Base-by-base conservation (phyloP, 1,284 basidiomycete species). In the Cystobasidiaceae sp. region DNA sequence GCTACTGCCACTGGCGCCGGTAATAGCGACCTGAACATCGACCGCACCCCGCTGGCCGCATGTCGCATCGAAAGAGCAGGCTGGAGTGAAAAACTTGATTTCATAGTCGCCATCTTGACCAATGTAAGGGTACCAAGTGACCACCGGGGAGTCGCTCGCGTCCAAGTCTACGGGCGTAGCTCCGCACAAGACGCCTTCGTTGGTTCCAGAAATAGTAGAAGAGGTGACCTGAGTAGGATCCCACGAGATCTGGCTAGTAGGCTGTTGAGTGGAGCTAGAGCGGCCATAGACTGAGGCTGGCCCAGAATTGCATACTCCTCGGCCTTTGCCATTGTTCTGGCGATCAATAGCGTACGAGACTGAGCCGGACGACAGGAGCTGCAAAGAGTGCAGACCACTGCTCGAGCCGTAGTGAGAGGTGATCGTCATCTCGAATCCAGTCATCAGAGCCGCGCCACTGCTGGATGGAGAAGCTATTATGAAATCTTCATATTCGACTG, bases 111-210 rank as follows among this genome's bases (percentile, higher is more conserved):
- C 96, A 1, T 89, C 83, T 19, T 89, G 86, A 0, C 89, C 89
- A 23, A 97, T 87, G 73, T 90, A 92, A 0, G 93, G 90, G 76
- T 85, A 83, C 85, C 91, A 97, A 0, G 89, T 93, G 73, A 96
- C 84, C 41, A 83, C 85, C 9, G 91, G 89, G 17, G 82, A 82
- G 44, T 82, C 76, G 0, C 82, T 74, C 3, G 84, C 67, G 33
- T 85, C 74, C 2, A 86, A 86, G 21, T 84, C 85, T 44, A 88
- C 85, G 44, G 81, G 74, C 21, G 92, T 83, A 0, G 80, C 80
- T 13, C 91, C 82, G 28, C 86, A 82, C 21, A 93, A 82, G 51
- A 93, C 86, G 0, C 82, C 81, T 70, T 90, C 86, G 0, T 81
- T 82, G 4, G 92, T 96, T 17, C 85, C 92, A 2, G 93, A 79